phyloP scores from a whole-genome alignment of 306 rosid genomes.

The Glycine latifolia region DNA sequence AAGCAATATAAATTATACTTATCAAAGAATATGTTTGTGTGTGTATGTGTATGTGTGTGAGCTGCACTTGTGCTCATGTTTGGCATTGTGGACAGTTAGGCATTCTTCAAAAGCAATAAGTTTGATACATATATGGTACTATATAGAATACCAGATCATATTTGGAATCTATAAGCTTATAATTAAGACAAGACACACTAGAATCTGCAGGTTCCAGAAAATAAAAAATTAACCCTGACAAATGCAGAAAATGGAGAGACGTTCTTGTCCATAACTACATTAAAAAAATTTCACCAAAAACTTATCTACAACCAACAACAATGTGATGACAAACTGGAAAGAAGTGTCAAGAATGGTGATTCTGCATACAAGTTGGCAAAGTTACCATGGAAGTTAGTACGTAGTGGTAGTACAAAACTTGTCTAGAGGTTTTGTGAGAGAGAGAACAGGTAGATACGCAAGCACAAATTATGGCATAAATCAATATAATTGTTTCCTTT shows the following conservation, averaged over 20 bases:
- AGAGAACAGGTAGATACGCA: neutral
- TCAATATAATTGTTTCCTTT: constrained; percentile 35
- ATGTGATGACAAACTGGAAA: constrained; percentile 21
- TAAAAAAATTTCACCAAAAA: constrained; percentile 28
- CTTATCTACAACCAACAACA: constrained; percentile 7
- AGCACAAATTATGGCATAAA: constrained; percentile 29
- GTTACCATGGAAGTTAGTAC: neutral
- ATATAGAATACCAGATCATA: constrained; percentile 12
- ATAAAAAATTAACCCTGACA: neutral
- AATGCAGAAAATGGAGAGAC: constrained; percentile 4
- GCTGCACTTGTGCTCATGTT: neutral
- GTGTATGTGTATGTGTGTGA: too few species aligned
- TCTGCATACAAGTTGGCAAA: neutral
- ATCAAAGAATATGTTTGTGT: constrained; percentile 18
- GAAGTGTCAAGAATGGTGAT: constrained; percentile 35
- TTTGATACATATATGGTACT: neutral
- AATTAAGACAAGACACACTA: constrained; percentile 9
- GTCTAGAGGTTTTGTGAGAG: constrained; percentile 2
- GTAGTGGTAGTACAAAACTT: neutral
- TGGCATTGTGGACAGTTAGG: constrained; percentile 21
- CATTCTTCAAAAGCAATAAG: neutral
- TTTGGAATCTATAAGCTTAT: neutral
- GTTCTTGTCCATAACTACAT: constrained; percentile 17
- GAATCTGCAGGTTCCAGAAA: neutral
- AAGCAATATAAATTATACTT: neutral